Evolutionary conservation across 1,284 basidiomycete genomes (phyloP), one percentile per base, ranked within the genome.

Genomic region (Amylostereum chailletii): DNA sequence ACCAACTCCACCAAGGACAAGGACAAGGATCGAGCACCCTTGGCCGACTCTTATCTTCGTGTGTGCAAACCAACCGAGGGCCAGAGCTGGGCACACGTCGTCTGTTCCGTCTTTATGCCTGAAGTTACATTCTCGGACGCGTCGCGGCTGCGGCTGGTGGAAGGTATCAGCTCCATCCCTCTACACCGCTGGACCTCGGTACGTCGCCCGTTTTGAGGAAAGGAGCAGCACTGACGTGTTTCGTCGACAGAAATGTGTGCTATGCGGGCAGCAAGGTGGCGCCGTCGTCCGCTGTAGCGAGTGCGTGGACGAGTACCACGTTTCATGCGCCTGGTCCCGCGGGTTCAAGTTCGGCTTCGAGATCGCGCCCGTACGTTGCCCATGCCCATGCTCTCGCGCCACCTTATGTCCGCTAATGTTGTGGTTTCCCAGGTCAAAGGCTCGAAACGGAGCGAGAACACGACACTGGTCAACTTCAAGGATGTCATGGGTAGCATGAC

Each of bases 21-120:
- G 66, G 67, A 64, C 68, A 71, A 64, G 59, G 68, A 70, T 41
- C 55, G 50, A 58, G 56, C 60, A 60, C 56, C 77, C 60, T 33
- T 64, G 69, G n/a, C 60, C 76, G 2, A 89, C 58, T 79, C 81
- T 10, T 85, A 86, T 58, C 71, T 97, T 37, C 85, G 91, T 39
- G 88, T 85, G 3, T 83, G 89, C 62, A 97, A 97, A 64, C 90
- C 90, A 3, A 97, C 94, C 0, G 95, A 98, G 69, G 88, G 90
- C 30, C 86, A 89, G 65, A 89, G 90, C 53, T 97, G 93, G 91
- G 84, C 84, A 1, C 95, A 99, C 63, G 72, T 94, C 26, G 65
- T 97, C 1, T 98, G 95, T 68, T 81, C 94, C 1, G 79, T 90
- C 1, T 98, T 93, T 69, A 81, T 85, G 33, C 86, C 87, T 3